Percentiles rank a stretch among this genome's conserved stretches.
phyloP scores from a whole-genome alignment of 345 rosid genomes.

The Aegle marmelos region DNA sequence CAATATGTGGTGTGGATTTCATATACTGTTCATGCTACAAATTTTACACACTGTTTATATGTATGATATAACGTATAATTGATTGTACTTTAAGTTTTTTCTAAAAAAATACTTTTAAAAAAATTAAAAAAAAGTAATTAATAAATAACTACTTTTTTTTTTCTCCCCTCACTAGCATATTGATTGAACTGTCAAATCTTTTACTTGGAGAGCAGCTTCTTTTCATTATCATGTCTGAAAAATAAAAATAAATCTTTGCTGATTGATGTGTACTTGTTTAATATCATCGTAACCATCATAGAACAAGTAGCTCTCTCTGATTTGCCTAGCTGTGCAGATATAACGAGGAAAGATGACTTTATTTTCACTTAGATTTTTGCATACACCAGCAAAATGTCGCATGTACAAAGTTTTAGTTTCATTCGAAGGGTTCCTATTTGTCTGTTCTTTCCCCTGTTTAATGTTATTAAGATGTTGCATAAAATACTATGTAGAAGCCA shows the following conservation, averaged over 20 bases:
- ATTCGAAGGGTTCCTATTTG: neutral
- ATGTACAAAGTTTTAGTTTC: neutral
- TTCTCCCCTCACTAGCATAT: no score
- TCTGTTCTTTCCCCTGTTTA: neutral
- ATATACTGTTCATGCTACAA: no score
- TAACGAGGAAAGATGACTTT: neutral
- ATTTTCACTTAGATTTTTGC: no score
- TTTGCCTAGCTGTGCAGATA: neutral
- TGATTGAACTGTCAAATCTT: neutral
- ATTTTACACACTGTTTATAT: no score
- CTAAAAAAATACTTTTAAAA: no score
- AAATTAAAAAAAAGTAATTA: no score
- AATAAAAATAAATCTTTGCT: neutral
- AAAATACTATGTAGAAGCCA: neutral
- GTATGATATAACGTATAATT: no score
- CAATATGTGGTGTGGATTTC: no score
- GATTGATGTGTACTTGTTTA: neutral
- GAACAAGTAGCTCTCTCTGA: neutral
- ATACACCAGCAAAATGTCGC: neutral
- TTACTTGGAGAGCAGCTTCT: neutral
- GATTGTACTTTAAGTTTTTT: no score
- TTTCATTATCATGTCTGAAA: neutral
- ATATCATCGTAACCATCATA: neutral
- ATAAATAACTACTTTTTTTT: no score
- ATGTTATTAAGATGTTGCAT: neutral